These are phyloP conservation scores for Schoenoplectus triqueter DNA, from an alignment of 202 grass and related monocot genomes.

Conservation along the genomic window DNA sequence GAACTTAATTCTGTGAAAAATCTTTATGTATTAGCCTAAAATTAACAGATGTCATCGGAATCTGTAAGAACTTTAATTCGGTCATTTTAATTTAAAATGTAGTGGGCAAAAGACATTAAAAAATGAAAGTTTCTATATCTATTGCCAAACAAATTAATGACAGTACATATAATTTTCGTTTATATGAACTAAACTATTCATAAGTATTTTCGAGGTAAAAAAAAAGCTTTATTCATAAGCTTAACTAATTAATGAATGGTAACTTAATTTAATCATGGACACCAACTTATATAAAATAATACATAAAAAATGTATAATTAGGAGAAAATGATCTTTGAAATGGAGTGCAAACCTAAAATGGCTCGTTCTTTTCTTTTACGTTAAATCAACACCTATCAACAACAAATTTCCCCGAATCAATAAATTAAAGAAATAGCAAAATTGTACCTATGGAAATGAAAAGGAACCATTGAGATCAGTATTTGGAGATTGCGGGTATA, in stretches of 20 bases:
- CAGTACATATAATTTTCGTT: not conserved
- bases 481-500: conserved; percentile 43
- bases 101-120: too few relatives aligned
- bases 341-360: not conserved
- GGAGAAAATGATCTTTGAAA: conserved; percentile 8
- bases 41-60: too few relatives aligned
- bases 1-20: too few relatives aligned
- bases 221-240: not conserved
- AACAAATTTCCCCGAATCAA: not conserved
- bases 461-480: conserved; percentile 31
- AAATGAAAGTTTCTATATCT: not conserved
- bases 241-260: not conserved
- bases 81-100: too few relatives aligned
- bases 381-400: conserved; percentile 12
- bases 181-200: not conserved
- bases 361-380: not conserved
- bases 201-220: too few relatives aligned
- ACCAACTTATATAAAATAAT: conserved; percentile 2
- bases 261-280: not conserved
- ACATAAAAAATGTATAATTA: conserved; percentile 18
- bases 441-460: conserved; percentile 27
- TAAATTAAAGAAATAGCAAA: not conserved
- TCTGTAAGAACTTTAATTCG: too few relatives aligned
- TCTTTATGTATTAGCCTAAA: too few relatives aligned
- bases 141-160: not conserved